phyloP scores from a whole-genome alignment of 2,329 filamentous ascomycete species.

The Fusarium pseudocircinatum region DNA sequence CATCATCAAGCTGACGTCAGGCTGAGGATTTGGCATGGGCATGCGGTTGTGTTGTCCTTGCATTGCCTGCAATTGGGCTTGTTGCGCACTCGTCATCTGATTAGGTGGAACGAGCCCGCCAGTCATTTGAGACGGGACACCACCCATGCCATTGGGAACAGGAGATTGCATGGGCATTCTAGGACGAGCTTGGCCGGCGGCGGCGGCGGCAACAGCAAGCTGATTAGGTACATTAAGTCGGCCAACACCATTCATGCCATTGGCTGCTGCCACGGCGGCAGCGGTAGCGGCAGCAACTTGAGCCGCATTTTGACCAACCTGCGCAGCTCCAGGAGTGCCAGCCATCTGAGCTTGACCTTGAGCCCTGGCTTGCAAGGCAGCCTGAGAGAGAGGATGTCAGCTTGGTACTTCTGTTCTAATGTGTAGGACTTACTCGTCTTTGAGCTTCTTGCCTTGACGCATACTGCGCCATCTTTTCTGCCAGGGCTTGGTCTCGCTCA shows the following conservation, averaged over 20 bases:
- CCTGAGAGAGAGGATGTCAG: conserved; percentile 45
- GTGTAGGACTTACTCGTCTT: conserved; percentile 59
- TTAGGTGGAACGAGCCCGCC: conserved; percentile 63
- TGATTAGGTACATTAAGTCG: conserved; percentile 58
- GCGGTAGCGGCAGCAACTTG: conserved; percentile 41
- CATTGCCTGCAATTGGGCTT: conserved; percentile 73
- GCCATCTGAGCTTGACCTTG: conserved; percentile 59
- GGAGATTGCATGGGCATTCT: conserved; percentile 66
- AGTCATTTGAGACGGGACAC: conserved; percentile 59
- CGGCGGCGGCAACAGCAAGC: conserved; percentile 54
- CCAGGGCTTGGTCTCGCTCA: conserved; percentile 79
- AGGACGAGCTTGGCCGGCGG: conserved; percentile 57
- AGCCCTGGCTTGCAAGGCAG: conserved; percentile 58
- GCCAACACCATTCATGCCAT: conserved; percentile 42
- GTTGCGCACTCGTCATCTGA: conserved; percentile 72
- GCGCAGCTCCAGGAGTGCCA: conserved; percentile 51
- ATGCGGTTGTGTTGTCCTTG: conserved; percentile 69
- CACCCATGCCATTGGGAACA: conserved; percentile 61
- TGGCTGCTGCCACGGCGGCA: conserved; percentile 41
- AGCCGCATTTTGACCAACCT: conserved; percentile 44
- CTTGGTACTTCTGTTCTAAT: conserved; percentile 17
- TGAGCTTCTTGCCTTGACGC: conserved; percentile 68
- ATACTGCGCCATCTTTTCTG: conserved; percentile 66
- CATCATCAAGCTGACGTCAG: conserved; percentile 66
- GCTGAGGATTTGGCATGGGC: conserved; percentile 54